phyloP scores from a whole-genome alignment of 225 moss, liverwort and hornwort species.

The Neckera pumila region DNA sequence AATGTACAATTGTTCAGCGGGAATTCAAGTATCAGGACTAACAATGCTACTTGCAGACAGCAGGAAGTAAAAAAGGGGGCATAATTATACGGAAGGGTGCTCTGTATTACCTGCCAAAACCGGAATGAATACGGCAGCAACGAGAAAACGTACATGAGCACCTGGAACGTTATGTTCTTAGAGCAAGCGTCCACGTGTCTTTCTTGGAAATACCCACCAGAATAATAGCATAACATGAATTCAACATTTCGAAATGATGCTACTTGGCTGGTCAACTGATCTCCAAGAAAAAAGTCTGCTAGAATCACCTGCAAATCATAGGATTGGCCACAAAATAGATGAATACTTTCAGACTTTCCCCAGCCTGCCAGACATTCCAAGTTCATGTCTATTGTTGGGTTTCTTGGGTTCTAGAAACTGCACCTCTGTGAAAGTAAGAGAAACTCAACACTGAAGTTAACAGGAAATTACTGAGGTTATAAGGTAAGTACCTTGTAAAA shows the following conservation, averaged over 20 bases:
- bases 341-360: neutral
- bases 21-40: neutral
- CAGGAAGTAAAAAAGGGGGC: neutral
- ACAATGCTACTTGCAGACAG: neutral
- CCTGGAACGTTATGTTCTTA: constrained; percentile 23
- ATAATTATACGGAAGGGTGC: neutral
- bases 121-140: constrained; percentile 86
- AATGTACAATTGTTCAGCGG: neutral
- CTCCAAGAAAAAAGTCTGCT: constrained; percentile 84
- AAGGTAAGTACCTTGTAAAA: constrained; percentile 61
- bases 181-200: constrained; percentile 38
- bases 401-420: neutral
- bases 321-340: neutral
- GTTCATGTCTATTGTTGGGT: neutral
- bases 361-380: neutral
- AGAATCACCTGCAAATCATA: constrained; percentile 57
- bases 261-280: constrained; percentile 96
- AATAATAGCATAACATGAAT: constrained; percentile 75
- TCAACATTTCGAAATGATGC: constrained; percentile 60
- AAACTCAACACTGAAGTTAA: neutral
- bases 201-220: constrained; percentile 60
- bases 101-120: constrained; percentile 63
- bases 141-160: constrained; percentile 61
- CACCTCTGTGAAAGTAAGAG: neutral
- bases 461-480: neutral